Percentiles rank a stretch among this genome's conserved stretches.
phyloP scores from a whole-genome alignment of 495 filamentous ascomycete genomes.

The Trichoderma parareesei region DNA sequence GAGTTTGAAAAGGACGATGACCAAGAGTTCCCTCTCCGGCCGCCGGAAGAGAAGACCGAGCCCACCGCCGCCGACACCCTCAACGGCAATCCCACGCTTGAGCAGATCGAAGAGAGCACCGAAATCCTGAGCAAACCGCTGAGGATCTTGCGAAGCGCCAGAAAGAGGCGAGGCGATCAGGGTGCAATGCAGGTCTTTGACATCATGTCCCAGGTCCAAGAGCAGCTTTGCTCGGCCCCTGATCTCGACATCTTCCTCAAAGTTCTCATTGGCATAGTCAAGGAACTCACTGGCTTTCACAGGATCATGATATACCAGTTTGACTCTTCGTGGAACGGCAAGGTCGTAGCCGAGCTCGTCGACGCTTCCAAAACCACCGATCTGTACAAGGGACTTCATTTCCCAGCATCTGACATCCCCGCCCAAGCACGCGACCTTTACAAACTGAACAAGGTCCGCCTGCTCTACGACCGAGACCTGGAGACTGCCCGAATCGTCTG shows the following conservation, averaged over 20 bases:
- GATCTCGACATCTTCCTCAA: conserved; percentile 62
- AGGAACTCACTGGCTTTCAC: conserved; percentile 88
- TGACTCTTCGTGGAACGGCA: conserved; percentile 72
- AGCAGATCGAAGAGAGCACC: conserved; percentile 69
- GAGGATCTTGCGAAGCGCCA: conserved; percentile 67
- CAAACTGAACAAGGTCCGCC: conserved; percentile 69
- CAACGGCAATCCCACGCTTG: conserved; percentile 54
- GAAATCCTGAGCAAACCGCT: conserved; percentile 67
- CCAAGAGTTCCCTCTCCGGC: conserved; percentile 56
- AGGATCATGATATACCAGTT: conserved; percentile 94
- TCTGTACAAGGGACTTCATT: conserved; percentile 82
- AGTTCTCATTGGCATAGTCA: conserved; percentile 67
- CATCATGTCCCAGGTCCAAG: conserved; percentile 80
- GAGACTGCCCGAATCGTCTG: conserved; percentile 79
- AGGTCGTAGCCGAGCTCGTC: conserved; percentile 80
- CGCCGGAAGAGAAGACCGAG: conserved; percentile 46
- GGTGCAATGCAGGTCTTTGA: conserved; percentile 92
- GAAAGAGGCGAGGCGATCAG: conserved; percentile 71
- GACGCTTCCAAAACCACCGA: conserved; percentile 75
- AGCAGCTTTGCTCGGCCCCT: conserved; percentile 62
- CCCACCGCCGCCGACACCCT: conserved; percentile 67
- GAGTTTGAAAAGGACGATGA: conserved; percentile 92
- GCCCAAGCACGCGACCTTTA: conserved; percentile 77
- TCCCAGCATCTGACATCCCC: conserved; percentile 87
- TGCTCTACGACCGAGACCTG: conserved; percentile 69